Conservation (phyloP, 2,329 filamentous ascomycete species). For the Aaosphaeria pasadenensis region DNA sequence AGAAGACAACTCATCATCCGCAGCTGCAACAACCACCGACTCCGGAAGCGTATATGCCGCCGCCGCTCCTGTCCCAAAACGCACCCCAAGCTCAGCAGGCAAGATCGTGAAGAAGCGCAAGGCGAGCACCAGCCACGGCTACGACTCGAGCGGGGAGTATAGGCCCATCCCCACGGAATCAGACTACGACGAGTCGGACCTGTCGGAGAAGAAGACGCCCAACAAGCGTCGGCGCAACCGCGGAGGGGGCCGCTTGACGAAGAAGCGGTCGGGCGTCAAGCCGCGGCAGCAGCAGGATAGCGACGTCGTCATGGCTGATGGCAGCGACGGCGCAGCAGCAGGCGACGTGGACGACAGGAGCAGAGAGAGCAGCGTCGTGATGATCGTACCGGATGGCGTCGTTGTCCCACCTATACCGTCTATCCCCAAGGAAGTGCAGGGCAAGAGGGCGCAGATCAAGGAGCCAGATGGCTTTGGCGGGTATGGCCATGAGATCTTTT, state of each 20-base stretch:
- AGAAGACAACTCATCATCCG: no score
- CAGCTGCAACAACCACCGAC: no score
- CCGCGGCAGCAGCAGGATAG: no score
- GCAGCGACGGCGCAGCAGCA: neutral
- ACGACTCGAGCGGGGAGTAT: constrained; percentile 15
- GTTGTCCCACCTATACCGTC: constrained; percentile 25
- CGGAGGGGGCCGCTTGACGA: constrained; percentile 13
- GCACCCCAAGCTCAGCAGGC: constrained; percentile 1
- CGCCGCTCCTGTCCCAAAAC: no score
- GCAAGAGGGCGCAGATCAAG: constrained; percentile 12
- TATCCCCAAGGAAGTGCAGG: constrained; percentile 20
- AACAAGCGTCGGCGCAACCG: constrained; percentile 6
- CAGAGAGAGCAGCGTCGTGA: constrained; percentile 8
- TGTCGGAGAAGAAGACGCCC: constrained; percentile 5
- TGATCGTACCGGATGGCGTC: constrained; percentile 26
- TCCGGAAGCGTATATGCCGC: no score
- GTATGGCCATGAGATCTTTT: constrained; percentile 36
- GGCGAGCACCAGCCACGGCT: constrained; percentile 21
- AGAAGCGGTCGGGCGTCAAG: neutral
- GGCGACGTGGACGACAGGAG: neutral
- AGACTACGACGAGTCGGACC: constrained; percentile 4
- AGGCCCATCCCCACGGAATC: constrained; percentile 16
- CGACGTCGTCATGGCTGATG: no score
- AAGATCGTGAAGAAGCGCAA: constrained; percentile 41
- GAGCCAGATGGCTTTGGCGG: constrained; percentile 30